Percentiles rank a stretch among this genome's conserved stretches.
phyloP scores from a whole-genome alignment of 768 basidiomycete species.

The Auricularia auricula-judae region DNA sequence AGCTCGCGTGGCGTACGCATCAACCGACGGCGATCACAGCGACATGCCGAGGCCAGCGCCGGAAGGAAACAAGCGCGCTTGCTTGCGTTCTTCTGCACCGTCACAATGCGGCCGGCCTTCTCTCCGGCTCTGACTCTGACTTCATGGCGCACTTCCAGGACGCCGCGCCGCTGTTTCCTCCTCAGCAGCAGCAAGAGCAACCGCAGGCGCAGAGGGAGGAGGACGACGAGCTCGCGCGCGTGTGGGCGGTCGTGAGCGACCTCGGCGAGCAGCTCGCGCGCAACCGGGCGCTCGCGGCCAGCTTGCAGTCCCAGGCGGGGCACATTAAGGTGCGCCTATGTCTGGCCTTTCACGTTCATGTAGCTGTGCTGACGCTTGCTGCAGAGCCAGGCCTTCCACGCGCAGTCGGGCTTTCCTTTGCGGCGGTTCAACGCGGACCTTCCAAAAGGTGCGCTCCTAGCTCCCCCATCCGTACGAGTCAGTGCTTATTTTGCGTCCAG shows the following conservation, averaged over 20 bases:
- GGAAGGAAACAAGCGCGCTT: no score
- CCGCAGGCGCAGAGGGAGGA: not conserved
- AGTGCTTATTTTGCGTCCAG: slow-evolving; percentile 17
- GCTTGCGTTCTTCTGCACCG: no score
- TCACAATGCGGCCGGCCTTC: no score
- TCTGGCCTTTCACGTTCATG: not conserved
- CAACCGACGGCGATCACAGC: no score
- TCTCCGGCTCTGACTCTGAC: no score
- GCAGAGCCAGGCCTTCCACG: not conserved
- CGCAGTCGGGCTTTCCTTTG: not conserved
- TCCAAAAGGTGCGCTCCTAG: not conserved
- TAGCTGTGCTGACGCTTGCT: not conserved
- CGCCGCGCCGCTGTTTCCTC: not conserved
- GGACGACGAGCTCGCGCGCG: slow-evolving; percentile 15
- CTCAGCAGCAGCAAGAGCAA: not conserved
- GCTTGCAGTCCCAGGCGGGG: slow-evolving; percentile 61
- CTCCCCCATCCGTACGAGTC: not conserved
- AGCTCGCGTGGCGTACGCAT: no score
- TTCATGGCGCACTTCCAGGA: no score
- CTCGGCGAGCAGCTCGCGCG: slow-evolving; percentile 74
- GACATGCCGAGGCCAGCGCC: no score
- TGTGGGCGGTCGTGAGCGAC: slow-evolving; percentile 51
- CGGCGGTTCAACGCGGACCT: not conserved
- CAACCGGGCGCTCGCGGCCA: slow-evolving; percentile 61
- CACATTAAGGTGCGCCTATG: slow-evolving; percentile 56